Percentiles rank a stretch among this genome's conserved stretches.
phyloP scores from a whole-genome alignment of 2,329 filamentous ascomycete species.

The Ustulina deusta region DNA sequence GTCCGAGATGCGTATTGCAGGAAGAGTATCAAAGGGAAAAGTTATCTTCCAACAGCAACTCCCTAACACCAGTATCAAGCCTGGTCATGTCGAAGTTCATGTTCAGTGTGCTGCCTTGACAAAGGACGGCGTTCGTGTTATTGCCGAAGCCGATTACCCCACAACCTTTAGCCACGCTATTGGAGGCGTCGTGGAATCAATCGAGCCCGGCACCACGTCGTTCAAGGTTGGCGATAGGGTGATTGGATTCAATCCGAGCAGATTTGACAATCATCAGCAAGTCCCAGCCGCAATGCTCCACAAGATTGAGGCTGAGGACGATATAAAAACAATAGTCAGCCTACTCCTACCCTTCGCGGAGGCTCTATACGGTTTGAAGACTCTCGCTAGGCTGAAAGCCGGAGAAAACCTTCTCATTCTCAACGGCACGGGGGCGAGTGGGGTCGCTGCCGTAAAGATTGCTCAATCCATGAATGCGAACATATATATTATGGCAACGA shows the following conservation, averaged over 20 bases:
- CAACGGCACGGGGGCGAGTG: constrained; percentile 17
- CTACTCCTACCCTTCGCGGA: neutral
- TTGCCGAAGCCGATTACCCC: neutral
- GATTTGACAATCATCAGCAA: neutral
- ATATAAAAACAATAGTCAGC: neutral
- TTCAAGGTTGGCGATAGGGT: neutral
- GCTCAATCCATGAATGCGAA: too few species aligned
- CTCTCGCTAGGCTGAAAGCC: constrained; percentile 23
- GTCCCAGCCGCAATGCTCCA: neutral
- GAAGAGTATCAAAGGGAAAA: neutral
- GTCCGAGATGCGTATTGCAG: neutral
- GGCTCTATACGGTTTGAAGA: constrained; percentile 1
- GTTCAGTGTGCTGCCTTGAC: neutral
- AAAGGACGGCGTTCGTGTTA: neutral
- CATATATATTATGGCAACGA: too few species aligned
- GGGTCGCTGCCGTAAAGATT: too few species aligned
- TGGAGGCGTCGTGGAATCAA: neutral
- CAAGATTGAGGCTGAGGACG: neutral
- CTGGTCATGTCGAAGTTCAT: neutral
- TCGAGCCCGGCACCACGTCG: neutral
- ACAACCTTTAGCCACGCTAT: neutral
- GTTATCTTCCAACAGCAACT: neutral
- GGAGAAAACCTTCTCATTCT: constrained; percentile 37
- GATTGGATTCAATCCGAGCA: neutral
- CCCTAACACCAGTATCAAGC: neutral